Conservation (phyloP, 768 basidiomycete species). For the Brasilioporus rufonigricans region DNA sequence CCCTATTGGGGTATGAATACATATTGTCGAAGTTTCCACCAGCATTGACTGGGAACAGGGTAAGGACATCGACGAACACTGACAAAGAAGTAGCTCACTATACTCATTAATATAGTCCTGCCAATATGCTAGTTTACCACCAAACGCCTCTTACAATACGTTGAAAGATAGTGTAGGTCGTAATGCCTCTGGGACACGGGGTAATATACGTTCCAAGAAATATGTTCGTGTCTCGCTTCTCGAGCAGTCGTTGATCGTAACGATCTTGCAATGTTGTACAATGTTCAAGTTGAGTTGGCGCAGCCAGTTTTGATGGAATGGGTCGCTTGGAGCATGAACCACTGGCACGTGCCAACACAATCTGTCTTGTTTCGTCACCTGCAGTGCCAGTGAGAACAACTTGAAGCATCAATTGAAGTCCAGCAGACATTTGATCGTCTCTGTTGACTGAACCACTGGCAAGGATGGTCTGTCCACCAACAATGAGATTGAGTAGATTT, state of each 20-base stretch:
- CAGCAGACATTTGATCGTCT: constrained; percentile 80
- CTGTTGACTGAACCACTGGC: constrained; percentile 72
- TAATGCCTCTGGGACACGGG: constrained; percentile 65
- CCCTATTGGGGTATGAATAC: too few species aligned
- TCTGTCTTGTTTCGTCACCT: constrained; percentile 86
- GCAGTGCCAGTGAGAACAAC: too few species aligned
- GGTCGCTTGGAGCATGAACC: constrained; percentile 81
- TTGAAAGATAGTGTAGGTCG: too few species aligned
- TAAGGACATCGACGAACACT: too few species aligned
- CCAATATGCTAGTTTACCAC: too few species aligned
- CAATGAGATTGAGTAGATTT: too few species aligned
- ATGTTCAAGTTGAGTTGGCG: constrained; percentile 76
- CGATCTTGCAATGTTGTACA: constrained; percentile 83
- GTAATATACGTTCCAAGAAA: constrained; percentile 62
- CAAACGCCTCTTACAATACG: too few species aligned
- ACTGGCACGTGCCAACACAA: constrained; percentile 79
- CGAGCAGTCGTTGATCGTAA: constrained; percentile 78
- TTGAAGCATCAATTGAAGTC: constrained; percentile 86
- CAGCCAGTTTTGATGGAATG: constrained; percentile 83
- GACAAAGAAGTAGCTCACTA: too few species aligned
- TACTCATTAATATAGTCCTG: too few species aligned
- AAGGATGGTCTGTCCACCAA: constrained; percentile 70
- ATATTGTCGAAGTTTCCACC: constrained; percentile 73
- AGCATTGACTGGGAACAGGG: constrained; percentile 66
- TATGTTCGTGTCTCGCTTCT: constrained; percentile 67